Evolutionary conservation across 345 rosid genomes (phyloP), one percentile per base, ranked within the genome.

Genomic region (Sonneratia alba): DNA sequence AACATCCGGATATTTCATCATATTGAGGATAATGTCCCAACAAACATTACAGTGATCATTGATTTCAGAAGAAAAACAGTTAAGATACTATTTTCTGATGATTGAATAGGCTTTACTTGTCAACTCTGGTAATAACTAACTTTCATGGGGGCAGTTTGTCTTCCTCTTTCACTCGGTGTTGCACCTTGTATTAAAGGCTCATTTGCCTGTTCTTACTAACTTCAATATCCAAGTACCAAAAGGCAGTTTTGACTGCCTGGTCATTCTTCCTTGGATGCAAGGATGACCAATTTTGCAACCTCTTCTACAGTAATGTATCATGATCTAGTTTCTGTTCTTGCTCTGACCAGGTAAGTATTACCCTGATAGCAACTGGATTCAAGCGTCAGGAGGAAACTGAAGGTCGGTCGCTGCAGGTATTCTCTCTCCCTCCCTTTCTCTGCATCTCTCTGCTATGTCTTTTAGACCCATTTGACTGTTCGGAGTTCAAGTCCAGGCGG

Each of bases 351-450:
- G 97, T 93, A 65, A 91, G 98, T 74, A 89, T 91, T 79, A 93
- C 98, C 49, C 79, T 93, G 49, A 91, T 93, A 67, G 98, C 97
- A 19, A 91, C 98, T 37, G 98, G 98, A 27, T 93, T 91, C 81
- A 91, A 93, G 79, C 85, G 88, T 59, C 96, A 91, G 77, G 98
- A 93, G 73, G 97, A 87, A 66, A 83, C 82, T 69, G 94, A 91
- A 79, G 88, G 81, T 59, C 82, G 85, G 72, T 80, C 88, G 36
- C 80, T 78, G 37, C 97, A 89, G 98, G 97, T 62, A 62, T 13
- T 13, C 19, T 89, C 66, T 36, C 67, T 56, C 67, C 36, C 56
- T 22, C 42, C 45, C 47, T 67, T 53, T 65, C 76, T 73, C 67
- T 49, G 53, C 34, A 62, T 4, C 21, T 12, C 14, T 62, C 68